Percentiles rank a stretch among this genome's conserved stretches.
Evolutionary conservation across 371 early-diverging fungal species (phyloP).

Genomic region (Funneliformis caledonium): DNA sequence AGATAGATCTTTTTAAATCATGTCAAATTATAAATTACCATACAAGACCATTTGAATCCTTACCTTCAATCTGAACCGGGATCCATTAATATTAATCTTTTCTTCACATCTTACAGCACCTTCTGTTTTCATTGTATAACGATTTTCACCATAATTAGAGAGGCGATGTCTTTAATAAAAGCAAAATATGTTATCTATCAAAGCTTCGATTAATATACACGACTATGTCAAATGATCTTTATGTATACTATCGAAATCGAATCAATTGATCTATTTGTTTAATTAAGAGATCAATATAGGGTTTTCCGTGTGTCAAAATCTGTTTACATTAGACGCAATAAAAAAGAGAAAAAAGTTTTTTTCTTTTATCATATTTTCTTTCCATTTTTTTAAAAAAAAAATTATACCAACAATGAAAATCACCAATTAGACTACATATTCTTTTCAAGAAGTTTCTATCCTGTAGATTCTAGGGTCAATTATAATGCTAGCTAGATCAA

Average conservation of each 20-base stretch:
- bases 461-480: conserved; percentile 42
- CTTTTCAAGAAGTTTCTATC: background rate
- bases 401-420: conserved; percentile 44
- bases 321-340: conserved; percentile 44
- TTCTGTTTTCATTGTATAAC: background rate
- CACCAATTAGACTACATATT: conserved; percentile 39
- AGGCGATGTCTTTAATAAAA: conserved; percentile 3
- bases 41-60: background rate
- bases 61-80: background rate
- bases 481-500: background rate
- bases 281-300: conserved; percentile 44
- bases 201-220: conserved; percentile 13
- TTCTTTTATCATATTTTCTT: too few relatives aligned
- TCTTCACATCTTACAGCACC: conserved; percentile 8
- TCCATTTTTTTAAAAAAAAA: too few relatives aligned
- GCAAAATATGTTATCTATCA: conserved; percentile 22
- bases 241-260: conserved; percentile 53
- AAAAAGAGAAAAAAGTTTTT: conserved; percentile 40
- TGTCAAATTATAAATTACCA: too few relatives aligned
- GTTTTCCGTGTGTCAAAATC: conserved; percentile 55
- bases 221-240: conserved; percentile 49
- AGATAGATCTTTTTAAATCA: too few relatives aligned
- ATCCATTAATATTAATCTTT: background rate
- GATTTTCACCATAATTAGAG: background rate
- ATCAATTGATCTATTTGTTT: conserved; percentile 44